Conservation (phyloP, 768 basidiomycete species). For the Suillus variegatus region DNA sequence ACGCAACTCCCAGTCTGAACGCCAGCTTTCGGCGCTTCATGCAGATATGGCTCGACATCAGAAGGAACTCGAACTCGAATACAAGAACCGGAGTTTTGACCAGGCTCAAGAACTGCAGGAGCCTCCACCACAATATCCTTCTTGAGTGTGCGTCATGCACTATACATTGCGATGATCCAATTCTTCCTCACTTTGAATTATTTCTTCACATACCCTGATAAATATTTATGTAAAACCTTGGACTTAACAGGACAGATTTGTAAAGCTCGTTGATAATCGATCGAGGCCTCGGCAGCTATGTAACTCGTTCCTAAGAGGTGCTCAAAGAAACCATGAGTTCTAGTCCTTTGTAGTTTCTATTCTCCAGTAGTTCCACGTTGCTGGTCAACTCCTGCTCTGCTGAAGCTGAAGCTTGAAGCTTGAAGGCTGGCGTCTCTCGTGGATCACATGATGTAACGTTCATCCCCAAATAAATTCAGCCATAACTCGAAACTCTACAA, state of each 20-base stretch:
- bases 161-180: not conserved
- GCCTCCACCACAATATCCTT: slow-evolving; percentile 13
- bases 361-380: not conserved
- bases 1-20: slow-evolving; percentile 15
- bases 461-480: not conserved
- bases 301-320: not conserved
- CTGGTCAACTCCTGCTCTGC: not conserved
- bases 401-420: not conserved
- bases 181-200: not conserved
- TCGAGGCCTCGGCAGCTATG: not conserved
- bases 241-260: not conserved
- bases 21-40: slow-evolving; percentile 11
- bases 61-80: slow-evolving; percentile 13
- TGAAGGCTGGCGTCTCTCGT: not conserved
- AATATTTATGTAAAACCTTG: not conserved
- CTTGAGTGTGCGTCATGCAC: not conserved
- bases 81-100: slow-evolving; percentile 8
- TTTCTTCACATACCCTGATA: not conserved
- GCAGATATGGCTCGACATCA: slow-evolving; percentile 11
- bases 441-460: not conserved
- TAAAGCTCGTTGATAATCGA: not conserved
- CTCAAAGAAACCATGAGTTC: not conserved
- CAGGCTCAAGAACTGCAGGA: slow-evolving; percentile 4
- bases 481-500: not conserved
- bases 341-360: not conserved